Percentiles rank a stretch among this genome's conserved stretches.
phyloP scores from a whole-genome alignment of 2,329 filamentous ascomycete species.

The Aspergillus bombycis region DNA sequence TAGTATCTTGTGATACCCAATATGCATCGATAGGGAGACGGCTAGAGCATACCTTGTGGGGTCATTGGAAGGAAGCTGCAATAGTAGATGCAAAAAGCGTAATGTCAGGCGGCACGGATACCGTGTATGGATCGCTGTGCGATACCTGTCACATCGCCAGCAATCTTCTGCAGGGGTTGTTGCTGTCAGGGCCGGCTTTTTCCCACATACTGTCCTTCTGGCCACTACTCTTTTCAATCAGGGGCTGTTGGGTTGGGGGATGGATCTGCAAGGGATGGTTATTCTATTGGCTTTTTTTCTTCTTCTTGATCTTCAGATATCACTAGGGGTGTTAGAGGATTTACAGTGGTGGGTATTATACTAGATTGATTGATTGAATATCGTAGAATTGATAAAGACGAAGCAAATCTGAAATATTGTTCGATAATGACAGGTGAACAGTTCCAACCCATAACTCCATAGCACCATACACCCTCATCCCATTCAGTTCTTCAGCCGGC shows the following conservation, averaged over 20 bases:
- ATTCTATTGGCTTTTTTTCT: not conserved
- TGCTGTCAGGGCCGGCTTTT: not conserved
- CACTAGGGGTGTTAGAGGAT: not conserved
- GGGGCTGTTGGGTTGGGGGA: not conserved
- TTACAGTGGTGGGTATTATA: not conserved
- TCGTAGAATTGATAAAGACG: not conserved
- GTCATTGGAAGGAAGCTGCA: not conserved
- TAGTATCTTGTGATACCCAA: not conserved
- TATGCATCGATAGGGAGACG: not conserved
- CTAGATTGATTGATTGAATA: not conserved
- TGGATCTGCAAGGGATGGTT: not conserved
- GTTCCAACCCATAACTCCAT: not conserved
- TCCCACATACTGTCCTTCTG: not conserved
- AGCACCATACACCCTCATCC: not conserved
- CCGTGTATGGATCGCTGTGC: not conserved
- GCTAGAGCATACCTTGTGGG: not conserved
- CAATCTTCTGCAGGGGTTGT: not conserved
- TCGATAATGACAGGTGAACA: not conserved
- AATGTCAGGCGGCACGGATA: not conserved
- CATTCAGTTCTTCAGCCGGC: slow-evolving; percentile 5
- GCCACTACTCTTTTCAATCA: not conserved
- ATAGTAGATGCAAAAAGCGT: not conserved
- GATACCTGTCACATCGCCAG: not conserved
- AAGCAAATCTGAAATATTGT: not conserved
- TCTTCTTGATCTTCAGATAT: not conserved